Percentiles rank a stretch among this genome's conserved stretches.
These are phyloP conservation scores for Zygoascus sp. DNA, from an alignment of 1,139 yeast species.

Conservation along the genomic window DNA sequence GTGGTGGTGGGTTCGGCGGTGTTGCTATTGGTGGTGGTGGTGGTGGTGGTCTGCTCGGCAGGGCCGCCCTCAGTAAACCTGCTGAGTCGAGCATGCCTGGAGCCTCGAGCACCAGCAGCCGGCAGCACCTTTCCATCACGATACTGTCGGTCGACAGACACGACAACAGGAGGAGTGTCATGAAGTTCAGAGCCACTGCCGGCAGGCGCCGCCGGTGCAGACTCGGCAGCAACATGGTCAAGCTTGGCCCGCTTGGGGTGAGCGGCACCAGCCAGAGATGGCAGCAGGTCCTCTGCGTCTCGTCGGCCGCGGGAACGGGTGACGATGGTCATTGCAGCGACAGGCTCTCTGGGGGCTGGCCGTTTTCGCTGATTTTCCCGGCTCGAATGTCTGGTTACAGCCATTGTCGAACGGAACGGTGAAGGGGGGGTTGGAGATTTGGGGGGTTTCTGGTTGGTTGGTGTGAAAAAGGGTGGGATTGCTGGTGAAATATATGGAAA, in stretches of 20 bases:
- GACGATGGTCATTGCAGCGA: conserved; percentile 5
- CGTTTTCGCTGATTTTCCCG: conserved; percentile 7
- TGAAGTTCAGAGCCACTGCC: background rate
- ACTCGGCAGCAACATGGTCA: background rate
- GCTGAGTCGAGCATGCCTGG: background rate
- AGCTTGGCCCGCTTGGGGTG: background rate
- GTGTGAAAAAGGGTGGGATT: conserved; percentile 1
- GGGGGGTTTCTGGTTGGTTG: background rate
- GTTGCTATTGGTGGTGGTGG: no score
- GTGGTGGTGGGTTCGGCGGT: no score
- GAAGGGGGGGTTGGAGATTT: background rate
- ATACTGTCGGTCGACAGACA: background rate
- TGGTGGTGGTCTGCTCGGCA: no score
- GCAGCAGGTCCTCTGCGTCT: background rate
- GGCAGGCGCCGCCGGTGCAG: background rate
- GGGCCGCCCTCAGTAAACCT: background rate
- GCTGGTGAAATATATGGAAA: conserved; percentile 4
- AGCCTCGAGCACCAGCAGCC: no score
- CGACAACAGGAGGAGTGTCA: background rate
- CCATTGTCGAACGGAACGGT: background rate
- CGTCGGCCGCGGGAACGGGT: conserved; percentile 1
- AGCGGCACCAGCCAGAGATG: no score
- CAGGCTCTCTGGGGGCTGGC: background rate
- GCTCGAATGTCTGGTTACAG: conserved; percentile 6
- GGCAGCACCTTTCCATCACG: no score